Evolutionary conservation across 768 basidiomycete species (phyloP), one percentile per base, ranked within the genome.

Genomic region (Daedalea quercina): DNA sequence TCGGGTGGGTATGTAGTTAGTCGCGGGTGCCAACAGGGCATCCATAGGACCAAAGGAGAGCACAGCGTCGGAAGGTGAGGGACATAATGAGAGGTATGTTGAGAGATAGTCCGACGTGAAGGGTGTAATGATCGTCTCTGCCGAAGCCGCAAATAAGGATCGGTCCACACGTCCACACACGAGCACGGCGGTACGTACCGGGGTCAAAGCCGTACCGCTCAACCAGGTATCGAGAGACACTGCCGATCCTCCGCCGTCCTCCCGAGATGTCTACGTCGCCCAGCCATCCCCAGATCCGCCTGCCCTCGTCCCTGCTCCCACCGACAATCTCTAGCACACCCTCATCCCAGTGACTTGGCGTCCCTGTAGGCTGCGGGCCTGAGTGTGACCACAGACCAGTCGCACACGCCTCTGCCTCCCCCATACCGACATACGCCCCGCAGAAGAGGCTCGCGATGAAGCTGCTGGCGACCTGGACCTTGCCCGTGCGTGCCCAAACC

Each of bases 31-130:
- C 61, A 91, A 75, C 59, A 93, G 70, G 47, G 76, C 73, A 67
- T 93, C 90, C 78, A 88, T 87, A 7, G 87, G 84, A 48, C 88
- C 88, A 65, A 92, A 87, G 24, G 83, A 81, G 44, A 94, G 71
- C 44, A 92, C 83, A 7, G 84, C 84, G 57, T 92, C 90, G 48
- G 81, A 78, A 22, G 79, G 70, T 2, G 83, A 78, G 1, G 91
- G 89, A 50, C 79, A 80, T 35, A 90, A 69, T 1, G 89, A 90
- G 51, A 92, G 78, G 67, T 91, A 92, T 8, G 77, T 75, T 13
- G 90, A 82, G 35, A 94, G 75, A 63, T 77, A 81, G 65, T 90
- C 87, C 26, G 85, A 79, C 2, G 85, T 88, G 69, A 93, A 93
- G 24, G 87, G 78, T 4, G 84, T 76, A 28, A 91, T 76, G 50